phyloP scores from a whole-genome alignment of 306 rosid genomes.

The Mucuna pruriens region DNA sequence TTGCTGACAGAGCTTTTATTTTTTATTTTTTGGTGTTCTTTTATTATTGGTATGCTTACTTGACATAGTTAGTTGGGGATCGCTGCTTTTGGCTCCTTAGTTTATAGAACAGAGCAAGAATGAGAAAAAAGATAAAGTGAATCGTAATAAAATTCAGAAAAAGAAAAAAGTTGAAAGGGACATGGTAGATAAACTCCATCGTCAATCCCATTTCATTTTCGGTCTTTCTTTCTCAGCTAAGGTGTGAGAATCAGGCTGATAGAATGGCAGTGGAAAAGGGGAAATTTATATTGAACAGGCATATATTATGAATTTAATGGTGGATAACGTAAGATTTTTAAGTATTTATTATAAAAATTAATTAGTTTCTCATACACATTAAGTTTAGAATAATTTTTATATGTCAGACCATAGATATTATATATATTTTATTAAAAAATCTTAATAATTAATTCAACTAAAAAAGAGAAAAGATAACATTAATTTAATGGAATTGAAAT shows the following conservation, averaged over 20 bases:
- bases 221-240: background rate
- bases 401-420: too few relatives aligned
- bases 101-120: background rate
- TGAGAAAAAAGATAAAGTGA: background rate
- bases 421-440: background rate
- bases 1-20: background rate
- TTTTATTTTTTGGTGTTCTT: background rate
- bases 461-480: background rate
- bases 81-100: background rate
- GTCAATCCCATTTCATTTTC: background rate
- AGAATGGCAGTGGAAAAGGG: background rate
- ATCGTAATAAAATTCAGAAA: background rate
- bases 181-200: background rate
- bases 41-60: background rate
- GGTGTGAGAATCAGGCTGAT: background rate
- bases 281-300: background rate
- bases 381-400: too few relatives aligned
- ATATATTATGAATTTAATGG: too few relatives aligned
- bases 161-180: background rate
- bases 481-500: background rate
- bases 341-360: too few relatives aligned
- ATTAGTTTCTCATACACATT: too few relatives aligned
- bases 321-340: too few relatives aligned
- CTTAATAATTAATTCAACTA: background rate
- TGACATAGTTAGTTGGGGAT: background rate